Base-by-base conservation (phyloP, 2,329 filamentous ascomycete genomes). In the Amylocarpus encephaloides region DNA sequence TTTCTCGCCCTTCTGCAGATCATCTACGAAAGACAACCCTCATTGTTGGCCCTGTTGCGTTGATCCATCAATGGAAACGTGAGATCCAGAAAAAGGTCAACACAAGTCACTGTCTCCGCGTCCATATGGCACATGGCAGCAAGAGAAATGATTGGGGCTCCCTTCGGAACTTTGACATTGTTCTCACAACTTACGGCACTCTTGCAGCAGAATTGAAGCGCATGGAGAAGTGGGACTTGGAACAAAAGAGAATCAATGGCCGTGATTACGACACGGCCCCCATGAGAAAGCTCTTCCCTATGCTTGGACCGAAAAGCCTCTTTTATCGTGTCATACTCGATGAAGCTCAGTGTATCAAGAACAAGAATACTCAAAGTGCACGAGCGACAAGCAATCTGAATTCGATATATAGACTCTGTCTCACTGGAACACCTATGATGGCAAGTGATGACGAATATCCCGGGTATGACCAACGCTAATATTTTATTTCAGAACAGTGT, bases 381-480 rank as follows among this genome's bases (percentile, higher is more conserved):
- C 73, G 75, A 55, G 86, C 80, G 4, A 79, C 79, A 29, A 78
- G 73, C 57, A 65, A 69, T 10, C 67, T 93, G 13, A 69, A 77
- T 52, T 72, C 85, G 12, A 72, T 70, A 33, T 79, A 86, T 62
- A 76, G 87, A 43, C 83, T 87, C 71, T 89, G 85, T 62, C 77
- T 92, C 66, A 88, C 84, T 2, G 88, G 88, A 22, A 93, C 88
- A 0, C 88, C 88, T 0, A 90, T 92, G 85, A 93, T 93, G 85
- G 42, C 18, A 11, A 44, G 42, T 44, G 18, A n/a, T 18, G 7
- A 43, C 9, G 11, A 41, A 7, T 19, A 19, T 11, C n/a, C 12
- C 16, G 13, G 19, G 22, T 11, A 15, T 42, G 4, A 11, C 13
- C 13, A 15, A 16, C 9, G 30, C 42, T 44, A 44, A 44, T 19